phyloP scores from a whole-genome alignment of 306 rosid species.

The Cicer chorassanicum region DNA sequence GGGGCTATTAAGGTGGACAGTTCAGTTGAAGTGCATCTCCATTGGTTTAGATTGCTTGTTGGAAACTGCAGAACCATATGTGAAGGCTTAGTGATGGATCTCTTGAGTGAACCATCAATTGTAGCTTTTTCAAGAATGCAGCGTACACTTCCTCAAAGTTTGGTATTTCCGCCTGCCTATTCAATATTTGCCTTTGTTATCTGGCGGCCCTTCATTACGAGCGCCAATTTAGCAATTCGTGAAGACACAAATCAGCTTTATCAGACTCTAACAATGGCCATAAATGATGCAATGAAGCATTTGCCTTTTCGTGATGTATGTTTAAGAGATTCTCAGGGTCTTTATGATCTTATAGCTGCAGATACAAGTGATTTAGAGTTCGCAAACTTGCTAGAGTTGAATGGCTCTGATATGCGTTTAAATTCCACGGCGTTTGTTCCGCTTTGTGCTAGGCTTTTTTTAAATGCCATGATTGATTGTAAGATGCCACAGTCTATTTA shows the following conservation, averaged over 20 bases:
- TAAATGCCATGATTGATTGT: conserved; percentile 85
- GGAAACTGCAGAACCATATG: conserved; percentile 87
- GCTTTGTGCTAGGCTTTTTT: conserved; percentile 83
- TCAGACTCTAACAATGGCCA: conserved; percentile 68
- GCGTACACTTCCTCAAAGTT: conserved; percentile 77
- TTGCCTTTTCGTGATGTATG: conserved; percentile 92
- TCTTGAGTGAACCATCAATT: conserved; percentile 83
- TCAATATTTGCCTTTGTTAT: conserved; percentile 78
- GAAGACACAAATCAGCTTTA: conserved; percentile 77
- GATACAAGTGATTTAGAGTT: conserved; percentile 82
- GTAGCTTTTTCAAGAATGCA: conserved; percentile 93
- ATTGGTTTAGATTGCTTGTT: conserved; percentile 92
- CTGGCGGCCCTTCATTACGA: conserved; percentile 75
- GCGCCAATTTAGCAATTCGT: conserved; percentile 60
- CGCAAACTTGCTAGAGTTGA: conserved; percentile 75
- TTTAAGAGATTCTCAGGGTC: conserved; percentile 79
- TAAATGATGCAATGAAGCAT: conserved; percentile 78
- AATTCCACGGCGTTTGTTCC: conserved; percentile 91
- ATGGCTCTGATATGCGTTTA: conserved; percentile 68
- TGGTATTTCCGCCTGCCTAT: conserved; percentile 93
- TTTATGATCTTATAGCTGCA: conserved; percentile 78
- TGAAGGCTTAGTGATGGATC: conserved; percentile 91
- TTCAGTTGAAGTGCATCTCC: conserved; percentile 79
- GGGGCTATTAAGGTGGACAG: conserved; percentile 68
- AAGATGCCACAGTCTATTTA: conserved; percentile 66